A percentile compares a stretch with the other conserved stretches of the same genome.
These are phyloP conservation scores for Fraxinus anomala DNA, from an alignment of 257 asterid species.

Conservation along the genomic window DNA sequence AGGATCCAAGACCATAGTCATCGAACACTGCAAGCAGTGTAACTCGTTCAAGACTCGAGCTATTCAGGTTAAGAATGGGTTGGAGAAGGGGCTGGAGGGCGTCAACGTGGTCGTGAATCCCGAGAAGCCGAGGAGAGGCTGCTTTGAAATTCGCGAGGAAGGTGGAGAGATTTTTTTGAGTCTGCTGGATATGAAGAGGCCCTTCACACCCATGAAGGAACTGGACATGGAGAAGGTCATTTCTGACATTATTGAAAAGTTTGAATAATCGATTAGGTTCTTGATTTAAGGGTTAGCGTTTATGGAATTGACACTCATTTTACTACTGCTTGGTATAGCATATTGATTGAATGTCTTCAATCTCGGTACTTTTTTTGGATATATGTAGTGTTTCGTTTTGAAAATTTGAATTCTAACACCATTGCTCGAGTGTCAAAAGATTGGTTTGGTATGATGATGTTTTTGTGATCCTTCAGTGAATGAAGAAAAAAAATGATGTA, in stretches of 20 bases:
- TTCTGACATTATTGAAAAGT: slow-evolving; percentile 56
- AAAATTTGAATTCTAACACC: neutral
- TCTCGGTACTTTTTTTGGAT: neutral
- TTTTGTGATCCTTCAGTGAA: neutral
- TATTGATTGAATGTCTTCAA: neutral
- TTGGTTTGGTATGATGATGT: neutral
- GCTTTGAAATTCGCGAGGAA: slow-evolving; percentile 76
- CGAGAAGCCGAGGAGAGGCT: slow-evolving; percentile 79
- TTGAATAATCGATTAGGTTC: slow-evolving; percentile 32
- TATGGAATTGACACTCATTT: slow-evolving; percentile 29
- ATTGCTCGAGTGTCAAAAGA: neutral
- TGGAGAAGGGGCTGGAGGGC: slow-evolving; percentile 55
- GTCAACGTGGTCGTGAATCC: slow-evolving; percentile 71
- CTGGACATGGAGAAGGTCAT: slow-evolving; percentile 73
- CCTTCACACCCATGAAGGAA: slow-evolving; percentile 55
- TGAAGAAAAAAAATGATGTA: neutral
- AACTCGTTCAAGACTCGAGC: slow-evolving; percentile 64
- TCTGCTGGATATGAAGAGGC: slow-evolving; percentile 75
- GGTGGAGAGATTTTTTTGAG: slow-evolving; percentile 68
- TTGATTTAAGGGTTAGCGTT: neutral
- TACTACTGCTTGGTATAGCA: neutral
- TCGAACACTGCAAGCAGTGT: slow-evolving; percentile 83
- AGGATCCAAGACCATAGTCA: slow-evolving; percentile 40
- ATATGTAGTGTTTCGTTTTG: neutral
- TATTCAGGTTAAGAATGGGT: slow-evolving; percentile 49